A percentile compares a stretch with the other conserved stretches of the same genome.
Conservation (phyloP, 139 green algal species). For the Monoraphidium neglectum region DNA sequence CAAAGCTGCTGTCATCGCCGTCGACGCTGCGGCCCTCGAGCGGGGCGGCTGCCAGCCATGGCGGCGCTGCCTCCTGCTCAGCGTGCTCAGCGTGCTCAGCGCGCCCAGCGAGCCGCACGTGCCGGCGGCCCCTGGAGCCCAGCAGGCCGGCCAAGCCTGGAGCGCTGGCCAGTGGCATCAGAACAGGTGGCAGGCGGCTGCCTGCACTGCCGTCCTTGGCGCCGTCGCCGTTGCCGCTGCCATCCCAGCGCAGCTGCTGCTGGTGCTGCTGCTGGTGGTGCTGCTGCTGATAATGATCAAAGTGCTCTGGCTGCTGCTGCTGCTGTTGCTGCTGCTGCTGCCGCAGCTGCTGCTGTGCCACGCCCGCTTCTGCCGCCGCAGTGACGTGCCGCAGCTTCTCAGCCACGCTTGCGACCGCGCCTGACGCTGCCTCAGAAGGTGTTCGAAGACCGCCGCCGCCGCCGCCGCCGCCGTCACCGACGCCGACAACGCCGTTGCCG, state of each 20-base stretch:
- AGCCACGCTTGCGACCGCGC: background rate
- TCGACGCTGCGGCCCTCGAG: background rate
- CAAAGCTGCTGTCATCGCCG: no score
- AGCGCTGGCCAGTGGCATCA: slow-evolving; percentile 1
- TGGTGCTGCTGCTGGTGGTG: background rate
- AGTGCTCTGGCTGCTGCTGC: background rate
- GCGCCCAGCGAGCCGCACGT: background rate
- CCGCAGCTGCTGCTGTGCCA: background rate
- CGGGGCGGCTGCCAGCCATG: background rate
- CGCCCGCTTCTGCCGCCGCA: background rate
- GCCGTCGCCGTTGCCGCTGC: background rate
- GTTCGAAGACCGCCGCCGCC: background rate
- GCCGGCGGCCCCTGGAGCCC: no score
- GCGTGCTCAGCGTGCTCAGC: background rate
- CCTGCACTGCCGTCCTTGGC: background rate
- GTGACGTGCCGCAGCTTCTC: slow-evolving; percentile 6
- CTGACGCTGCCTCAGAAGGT: background rate
- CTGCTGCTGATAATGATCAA: slow-evolving; percentile 4
- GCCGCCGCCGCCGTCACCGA: slow-evolving; percentile 7
- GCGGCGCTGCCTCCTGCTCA: background rate
- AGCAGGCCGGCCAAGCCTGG: no score
- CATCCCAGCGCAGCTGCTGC: slow-evolving; percentile 1
- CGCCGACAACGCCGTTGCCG: background rate
- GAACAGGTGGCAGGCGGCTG: slow-evolving; percentile 15
- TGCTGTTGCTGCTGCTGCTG: slow-evolving; percentile 17